Base-by-base conservation (phyloP, 306 rosid species). In the Acmispon strigosus region DNA sequence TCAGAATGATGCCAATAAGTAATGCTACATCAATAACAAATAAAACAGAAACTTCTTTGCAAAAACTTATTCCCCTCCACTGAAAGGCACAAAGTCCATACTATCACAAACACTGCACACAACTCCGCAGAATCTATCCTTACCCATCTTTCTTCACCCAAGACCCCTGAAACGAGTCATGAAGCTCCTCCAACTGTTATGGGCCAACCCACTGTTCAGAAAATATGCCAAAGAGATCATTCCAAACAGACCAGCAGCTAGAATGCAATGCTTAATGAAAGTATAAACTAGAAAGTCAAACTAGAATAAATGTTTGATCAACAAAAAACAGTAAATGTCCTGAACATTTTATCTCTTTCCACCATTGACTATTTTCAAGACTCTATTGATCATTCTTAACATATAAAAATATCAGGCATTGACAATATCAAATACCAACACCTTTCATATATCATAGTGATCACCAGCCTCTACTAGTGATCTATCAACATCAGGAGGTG, bases 151-250 rank as follows among this genome's bases (percentile, higher is more conserved):
- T 14, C 67, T 62, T 70, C 64, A 57, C 80, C 55, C 65, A 54
- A 56, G 74, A 58, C 65, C 74, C 77, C 52, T 45, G 36, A 75
- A 75, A 13, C 49, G 55, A 69, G 48, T 54, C 69, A 58, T 14
- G 24, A 72, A 64, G 69, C 69, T 66, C 51, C 69, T 65, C 74
- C 70, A 57, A 27, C 74, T 13, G 49, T 65, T 39, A 56, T 36
- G 32, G 47, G 39, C 7, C 48, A 71, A 72, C 63, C 63, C 49
- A 47, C 59, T 17, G 32, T 70, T 62, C 62, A 54, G 52, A 75
- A 62, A 67, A 61, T 59, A 73, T 41, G 72, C 51, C 66, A 42
- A 41, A 54, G 43, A 34, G 29, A 69, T 69, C 76, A 61, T 62
- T 70, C 73, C 51, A 62, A 69, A 55, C n/a, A 34, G 49, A 45